Evolutionary conservation across 139 green algal species (phyloP).

Genomic region (Eudorina sp.): DNA sequence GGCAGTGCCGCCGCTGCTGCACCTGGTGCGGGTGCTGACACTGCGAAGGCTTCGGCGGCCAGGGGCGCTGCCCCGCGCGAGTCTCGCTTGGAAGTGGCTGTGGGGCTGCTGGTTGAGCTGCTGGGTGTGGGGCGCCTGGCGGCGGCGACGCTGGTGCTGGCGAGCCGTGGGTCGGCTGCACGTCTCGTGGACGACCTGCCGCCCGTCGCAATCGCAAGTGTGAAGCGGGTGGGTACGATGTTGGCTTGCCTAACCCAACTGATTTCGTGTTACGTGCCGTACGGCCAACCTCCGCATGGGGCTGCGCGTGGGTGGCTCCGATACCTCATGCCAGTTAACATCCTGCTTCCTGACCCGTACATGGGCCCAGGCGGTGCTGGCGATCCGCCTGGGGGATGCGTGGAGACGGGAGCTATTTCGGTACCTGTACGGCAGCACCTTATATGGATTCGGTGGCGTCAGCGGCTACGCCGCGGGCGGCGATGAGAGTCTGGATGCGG

Average conservation of each 20-base stretch:
- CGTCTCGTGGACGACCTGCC: background rate
- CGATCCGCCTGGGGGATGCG: background rate
- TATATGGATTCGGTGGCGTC: background rate
- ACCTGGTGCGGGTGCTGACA: no score
- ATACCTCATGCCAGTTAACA: no score
- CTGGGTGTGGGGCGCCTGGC: constrained; percentile 8
- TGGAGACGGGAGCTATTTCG: constrained; percentile 32
- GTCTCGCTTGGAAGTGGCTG: background rate
- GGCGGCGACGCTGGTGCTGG: constrained; percentile 15
- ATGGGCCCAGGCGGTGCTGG: constrained; percentile 12
- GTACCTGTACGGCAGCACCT: constrained; percentile 34
- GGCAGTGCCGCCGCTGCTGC: no score
- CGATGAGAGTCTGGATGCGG: background rate
- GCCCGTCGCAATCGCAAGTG: background rate
- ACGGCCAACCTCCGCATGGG: no score
- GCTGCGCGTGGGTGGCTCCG: no score
- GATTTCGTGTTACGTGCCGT: no score
- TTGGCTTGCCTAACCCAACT: no score
- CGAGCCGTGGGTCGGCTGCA: background rate
- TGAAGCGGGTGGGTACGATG: background rate
- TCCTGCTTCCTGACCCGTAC: no score
- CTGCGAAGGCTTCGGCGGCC: no score
- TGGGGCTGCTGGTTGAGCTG: background rate
- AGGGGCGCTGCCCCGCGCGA: no score
- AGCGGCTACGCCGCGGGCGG: background rate